Percentiles rank a stretch among this genome's conserved stretches.
Evolutionary conservation across 1,284 basidiomycete genomes (phyloP).

Genomic region (Trametes versicolor): DNA sequence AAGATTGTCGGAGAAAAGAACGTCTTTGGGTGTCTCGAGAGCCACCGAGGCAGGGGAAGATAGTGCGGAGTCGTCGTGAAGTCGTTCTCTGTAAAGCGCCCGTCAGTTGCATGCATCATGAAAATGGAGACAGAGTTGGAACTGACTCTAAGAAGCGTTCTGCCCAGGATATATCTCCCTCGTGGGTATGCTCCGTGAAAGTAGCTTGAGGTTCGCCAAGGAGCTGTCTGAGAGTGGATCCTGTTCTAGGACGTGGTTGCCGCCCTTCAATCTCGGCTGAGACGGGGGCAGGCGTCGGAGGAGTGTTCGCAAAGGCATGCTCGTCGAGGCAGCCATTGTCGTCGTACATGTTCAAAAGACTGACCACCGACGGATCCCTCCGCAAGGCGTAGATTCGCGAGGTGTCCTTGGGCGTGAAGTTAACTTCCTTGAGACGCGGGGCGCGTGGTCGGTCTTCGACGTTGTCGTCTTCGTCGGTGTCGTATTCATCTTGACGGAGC

Average conservation of each 20-base stretch:
- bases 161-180: slow-evolving; percentile 84
- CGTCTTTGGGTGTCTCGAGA: slow-evolving; percentile 44
- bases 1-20: slow-evolving; percentile 41
- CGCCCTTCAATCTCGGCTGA: slow-evolving; percentile 48
- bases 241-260: slow-evolving; percentile 64
- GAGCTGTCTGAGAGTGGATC: slow-evolving; percentile 77
- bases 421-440: slow-evolving; percentile 41
- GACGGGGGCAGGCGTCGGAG: slow-evolving; percentile 49
- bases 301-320: slow-evolving; percentile 71
- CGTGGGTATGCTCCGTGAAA: slow-evolving; percentile 47
- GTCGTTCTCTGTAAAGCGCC: slow-evolving; percentile 35
- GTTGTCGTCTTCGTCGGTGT: slow-evolving; percentile 26
- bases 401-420: slow-evolving; percentile 58
- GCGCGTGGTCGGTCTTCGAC: slow-evolving; percentile 21
- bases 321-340: slow-evolving; percentile 70
- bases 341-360: slow-evolving; percentile 76
- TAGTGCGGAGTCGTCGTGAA: slow-evolving; percentile 37
- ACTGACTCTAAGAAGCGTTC: slow-evolving; percentile 74
- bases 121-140: background rate
- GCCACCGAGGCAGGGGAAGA: slow-evolving; percentile 39
- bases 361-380: slow-evolving; percentile 80
- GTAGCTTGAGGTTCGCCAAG: slow-evolving; percentile 63
- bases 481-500: slow-evolving; percentile 17
- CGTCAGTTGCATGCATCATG: background rate
- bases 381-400: slow-evolving; percentile 67